These are phyloP conservation scores for Crucihimalaya himalaica DNA, from an alignment of 345 rosid genomes.

Conservation along the genomic window DNA sequence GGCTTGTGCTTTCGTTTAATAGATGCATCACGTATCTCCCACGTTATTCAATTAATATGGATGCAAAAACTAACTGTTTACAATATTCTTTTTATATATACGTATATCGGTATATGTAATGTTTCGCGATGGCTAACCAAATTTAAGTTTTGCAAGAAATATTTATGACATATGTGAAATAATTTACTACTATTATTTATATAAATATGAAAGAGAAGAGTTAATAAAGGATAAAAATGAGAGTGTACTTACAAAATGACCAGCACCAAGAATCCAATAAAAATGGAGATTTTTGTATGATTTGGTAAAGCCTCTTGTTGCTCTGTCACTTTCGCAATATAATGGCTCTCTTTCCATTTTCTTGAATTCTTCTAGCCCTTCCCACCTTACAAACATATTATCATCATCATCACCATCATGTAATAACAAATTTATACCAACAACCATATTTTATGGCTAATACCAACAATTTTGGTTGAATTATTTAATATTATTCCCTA, in stretches of 20 bases:
- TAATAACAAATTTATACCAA: background rate
- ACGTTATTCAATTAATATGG: conserved; percentile 27
- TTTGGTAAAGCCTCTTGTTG: conserved; percentile 71
- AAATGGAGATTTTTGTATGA: conserved; percentile 76
- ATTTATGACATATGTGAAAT: background rate
- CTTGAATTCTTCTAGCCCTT: conserved; percentile 53
- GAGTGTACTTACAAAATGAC: conserved; percentile 83
- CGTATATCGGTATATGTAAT: background rate
- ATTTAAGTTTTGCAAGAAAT: background rate
- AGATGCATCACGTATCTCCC: conserved; percentile 28
- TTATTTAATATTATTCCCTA: conserved; percentile 13
- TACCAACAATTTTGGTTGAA: conserved; percentile 19
- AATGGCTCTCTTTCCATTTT: conserved; percentile 53
- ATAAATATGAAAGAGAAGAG: conserved; percentile 6
- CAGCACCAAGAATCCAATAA: conserved; percentile 96
- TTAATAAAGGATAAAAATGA: background rate
- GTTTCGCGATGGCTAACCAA: background rate
- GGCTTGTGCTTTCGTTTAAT: conserved; percentile 33
- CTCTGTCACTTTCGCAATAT: conserved; percentile 49
- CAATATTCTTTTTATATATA: too few species aligned
- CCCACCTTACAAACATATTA: conserved; percentile 62
- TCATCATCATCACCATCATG: conserved; percentile 12
- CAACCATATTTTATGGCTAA: too few species aligned
- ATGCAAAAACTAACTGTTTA: background rate
- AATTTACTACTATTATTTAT: too few species aligned